Percentiles rank a stretch among this genome's conserved stretches.
phyloP scores from a whole-genome alignment of 805 yeast genomes.

The Ogataea degrootiae region DNA sequence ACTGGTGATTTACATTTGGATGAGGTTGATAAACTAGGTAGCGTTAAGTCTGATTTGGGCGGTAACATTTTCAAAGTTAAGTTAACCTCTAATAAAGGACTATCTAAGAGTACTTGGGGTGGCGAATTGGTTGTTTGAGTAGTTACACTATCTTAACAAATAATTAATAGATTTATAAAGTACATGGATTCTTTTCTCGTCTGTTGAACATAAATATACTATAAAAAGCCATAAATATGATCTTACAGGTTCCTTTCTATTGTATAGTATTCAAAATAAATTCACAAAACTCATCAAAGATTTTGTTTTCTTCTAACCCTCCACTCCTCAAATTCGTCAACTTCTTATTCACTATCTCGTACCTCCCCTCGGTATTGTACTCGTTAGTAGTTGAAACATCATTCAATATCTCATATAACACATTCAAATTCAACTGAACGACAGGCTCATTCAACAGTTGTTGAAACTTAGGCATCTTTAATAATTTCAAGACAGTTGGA shows the following conservation, averaged over 20 bases:
- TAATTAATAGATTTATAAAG: constrained; percentile 3
- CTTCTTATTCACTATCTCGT: constrained; percentile 56
- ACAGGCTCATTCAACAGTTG: constrained; percentile 46
- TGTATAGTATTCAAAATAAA: constrained; percentile 29
- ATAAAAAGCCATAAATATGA: background rate
- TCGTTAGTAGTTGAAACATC: constrained; percentile 48
- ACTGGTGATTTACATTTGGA: constrained; percentile 54
- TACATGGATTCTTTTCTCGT: background rate
- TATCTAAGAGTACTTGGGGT: constrained; percentile 26
- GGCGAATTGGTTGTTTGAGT: constrained; percentile 16
- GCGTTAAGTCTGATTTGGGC: constrained; percentile 43
- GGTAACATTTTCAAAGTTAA: constrained; percentile 53
- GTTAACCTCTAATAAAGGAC: constrained; percentile 32
- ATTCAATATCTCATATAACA: constrained; percentile 42
- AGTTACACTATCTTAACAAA: background rate
- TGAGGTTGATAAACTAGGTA: constrained; percentile 26
- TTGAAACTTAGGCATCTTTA: constrained; percentile 40
- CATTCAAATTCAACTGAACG: constrained; percentile 50
- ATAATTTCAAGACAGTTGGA: constrained; percentile 25
- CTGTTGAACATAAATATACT: no score
- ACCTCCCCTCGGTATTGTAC: constrained; percentile 46
- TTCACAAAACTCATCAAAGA: constrained; percentile 65
- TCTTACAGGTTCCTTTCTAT: background rate
- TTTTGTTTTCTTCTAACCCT: constrained; percentile 61
- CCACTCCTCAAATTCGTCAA: constrained; percentile 55